phyloP scores from a whole-genome alignment of 164 flowering plant genomes.

The Buxus sempervirens region DNA sequence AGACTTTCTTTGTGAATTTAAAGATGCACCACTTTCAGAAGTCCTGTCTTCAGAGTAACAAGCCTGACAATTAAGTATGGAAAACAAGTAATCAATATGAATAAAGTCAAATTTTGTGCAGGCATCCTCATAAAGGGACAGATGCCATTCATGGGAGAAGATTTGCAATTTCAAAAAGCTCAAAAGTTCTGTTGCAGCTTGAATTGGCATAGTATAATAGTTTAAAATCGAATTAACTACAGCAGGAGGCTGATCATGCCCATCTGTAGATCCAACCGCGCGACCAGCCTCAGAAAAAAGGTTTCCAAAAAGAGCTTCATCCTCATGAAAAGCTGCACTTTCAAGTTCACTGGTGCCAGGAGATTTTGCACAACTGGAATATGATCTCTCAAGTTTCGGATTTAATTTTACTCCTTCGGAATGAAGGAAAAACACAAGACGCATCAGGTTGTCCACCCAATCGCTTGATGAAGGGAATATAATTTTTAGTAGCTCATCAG shows the following conservation, averaged over 20 bases:
- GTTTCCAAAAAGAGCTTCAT: constrained; percentile 96
- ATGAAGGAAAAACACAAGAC: constrained; percentile 69
- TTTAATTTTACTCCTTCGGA: constrained; percentile 70
- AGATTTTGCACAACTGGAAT: constrained; percentile 46
- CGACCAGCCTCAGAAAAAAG: constrained; percentile 92
- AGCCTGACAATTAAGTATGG: constrained; percentile 45
- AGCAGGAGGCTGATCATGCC: constrained; percentile 53
- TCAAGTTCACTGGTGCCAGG: constrained; percentile 52
- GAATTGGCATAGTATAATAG: constrained; percentile 50
- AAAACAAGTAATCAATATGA: constrained; percentile 48
- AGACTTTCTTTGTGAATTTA: constrained; percentile 40
- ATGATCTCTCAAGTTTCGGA: constrained; percentile 64
- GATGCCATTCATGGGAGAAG: constrained; percentile 66
- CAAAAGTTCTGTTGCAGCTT: constrained; percentile 69
- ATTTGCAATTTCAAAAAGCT: constrained; percentile 51
- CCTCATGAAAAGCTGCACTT: constrained; percentile 65
- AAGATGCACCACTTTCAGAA: constrained; percentile 29
- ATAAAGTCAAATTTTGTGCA: constrained; percentile 43
- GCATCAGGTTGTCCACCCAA: constrained; percentile 77
- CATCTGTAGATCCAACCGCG: constrained; percentile 63
- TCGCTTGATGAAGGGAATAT: constrained; percentile 59
- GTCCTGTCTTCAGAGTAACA: constrained; percentile 45
- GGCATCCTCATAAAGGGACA: constrained; percentile 55
- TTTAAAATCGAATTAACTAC: constrained; percentile 37
- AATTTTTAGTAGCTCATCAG: constrained; percentile 51